Percentiles rank a stretch among this genome's conserved stretches.
Evolutionary conservation across 495 filamentous ascomycete genomes (phyloP).

Genomic region (Penicillium fimorum): DNA sequence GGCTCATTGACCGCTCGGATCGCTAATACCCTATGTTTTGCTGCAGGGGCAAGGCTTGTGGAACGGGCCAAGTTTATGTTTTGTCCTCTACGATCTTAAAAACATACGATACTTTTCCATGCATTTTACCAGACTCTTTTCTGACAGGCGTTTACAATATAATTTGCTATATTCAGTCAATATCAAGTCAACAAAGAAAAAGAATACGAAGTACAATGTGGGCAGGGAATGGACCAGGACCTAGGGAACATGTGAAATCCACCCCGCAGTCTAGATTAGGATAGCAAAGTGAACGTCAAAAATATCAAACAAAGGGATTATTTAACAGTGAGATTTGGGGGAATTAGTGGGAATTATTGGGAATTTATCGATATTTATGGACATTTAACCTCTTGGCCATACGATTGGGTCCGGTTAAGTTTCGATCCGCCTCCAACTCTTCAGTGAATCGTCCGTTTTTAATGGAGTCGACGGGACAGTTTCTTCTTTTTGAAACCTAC

Average conservation of each 20-base stretch:
- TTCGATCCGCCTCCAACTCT: slow-evolving; percentile 7
- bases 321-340: too few relatives aligned
- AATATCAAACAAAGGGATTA: too few relatives aligned
- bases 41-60: slow-evolving; percentile 25
- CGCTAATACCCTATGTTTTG: background rate
- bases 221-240: background rate
- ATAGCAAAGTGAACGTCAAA: too few relatives aligned
- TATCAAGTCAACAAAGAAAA: too few relatives aligned
- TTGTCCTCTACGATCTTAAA: background rate
- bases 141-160: background rate
- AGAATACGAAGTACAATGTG: background rate
- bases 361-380: slow-evolving; percentile 7
- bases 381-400: slow-evolving; percentile 7
- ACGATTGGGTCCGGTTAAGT: slow-evolving; percentile 19
- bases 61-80: slow-evolving; percentile 6
- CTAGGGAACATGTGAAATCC: background rate
- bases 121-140: background rate
- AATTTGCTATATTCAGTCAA: background rate
- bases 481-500: background rate
- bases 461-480: background rate
- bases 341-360: slow-evolving; percentile 17
- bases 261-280: background rate
- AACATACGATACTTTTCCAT: background rate
- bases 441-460: background rate
- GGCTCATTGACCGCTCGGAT: slow-evolving; percentile 5